These are phyloP conservation scores for Chalaropsis ovoidea DNA, from an alignment of 2,329 filamentous ascomycete genomes.

Conservation along the genomic window DNA sequence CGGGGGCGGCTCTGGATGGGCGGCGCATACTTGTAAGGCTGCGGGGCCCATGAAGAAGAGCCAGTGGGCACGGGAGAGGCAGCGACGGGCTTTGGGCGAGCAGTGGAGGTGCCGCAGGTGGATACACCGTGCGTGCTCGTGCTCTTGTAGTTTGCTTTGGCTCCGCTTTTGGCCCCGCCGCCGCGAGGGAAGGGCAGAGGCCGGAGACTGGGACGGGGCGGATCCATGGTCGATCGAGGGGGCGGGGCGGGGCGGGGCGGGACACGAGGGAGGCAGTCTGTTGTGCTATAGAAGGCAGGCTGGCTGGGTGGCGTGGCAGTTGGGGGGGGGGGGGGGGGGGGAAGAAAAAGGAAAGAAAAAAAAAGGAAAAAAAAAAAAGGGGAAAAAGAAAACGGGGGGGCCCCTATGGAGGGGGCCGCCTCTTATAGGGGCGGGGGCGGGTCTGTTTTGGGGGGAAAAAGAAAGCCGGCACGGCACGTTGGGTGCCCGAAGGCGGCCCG, in stretches of 20 bases:
- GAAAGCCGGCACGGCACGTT: no score
- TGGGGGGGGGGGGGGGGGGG: background rate
- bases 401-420: no score
- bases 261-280: background rate
- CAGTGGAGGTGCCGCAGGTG: background rate
- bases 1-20: background rate
- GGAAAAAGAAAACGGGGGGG: background rate
- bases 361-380: no score
- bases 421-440: no score
- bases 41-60: background rate
- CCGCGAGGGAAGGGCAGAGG: conserved; percentile 5
- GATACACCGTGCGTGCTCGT: conserved; percentile 5
- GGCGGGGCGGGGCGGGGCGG: background rate
- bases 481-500: no score
- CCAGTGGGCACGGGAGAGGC: background rate
- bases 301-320: background rate
- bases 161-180: background rate
- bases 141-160: conserved; percentile 11
- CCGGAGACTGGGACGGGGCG: conserved; percentile 8
- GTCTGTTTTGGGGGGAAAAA: no score
- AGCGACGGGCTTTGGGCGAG: background rate
- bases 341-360: background rate
- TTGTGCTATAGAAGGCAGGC: background rate
- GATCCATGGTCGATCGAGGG: conserved; percentile 1
- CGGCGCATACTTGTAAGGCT: background rate